Percentiles rank a stretch among this genome's conserved stretches.
These are phyloP conservation scores for Teratosphaeria viscida DNA, from an alignment of 2,329 filamentous ascomycete species.

Conservation along the genomic window DNA sequence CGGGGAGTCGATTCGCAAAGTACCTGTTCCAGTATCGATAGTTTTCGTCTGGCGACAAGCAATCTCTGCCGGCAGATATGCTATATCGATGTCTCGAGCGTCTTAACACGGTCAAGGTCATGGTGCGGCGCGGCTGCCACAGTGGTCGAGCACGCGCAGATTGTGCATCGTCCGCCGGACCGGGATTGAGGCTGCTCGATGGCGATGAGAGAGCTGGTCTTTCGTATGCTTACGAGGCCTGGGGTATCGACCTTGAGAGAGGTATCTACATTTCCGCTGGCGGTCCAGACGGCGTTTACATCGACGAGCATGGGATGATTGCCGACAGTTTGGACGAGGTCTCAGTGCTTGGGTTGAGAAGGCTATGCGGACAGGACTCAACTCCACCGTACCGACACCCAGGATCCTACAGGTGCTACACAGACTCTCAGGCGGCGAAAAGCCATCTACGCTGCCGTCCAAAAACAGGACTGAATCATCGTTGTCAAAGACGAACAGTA, in stretches of 20 bases:
- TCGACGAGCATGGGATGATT: slow-evolving; percentile 57
- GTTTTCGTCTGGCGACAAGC: slow-evolving; percentile 52
- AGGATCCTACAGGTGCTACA: slow-evolving; percentile 83
- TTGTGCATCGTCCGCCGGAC: slow-evolving; percentile 78
- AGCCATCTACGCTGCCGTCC: slow-evolving; percentile 65
- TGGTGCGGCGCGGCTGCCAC: slow-evolving; percentile 75
- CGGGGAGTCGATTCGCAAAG: slow-evolving; percentile 62
- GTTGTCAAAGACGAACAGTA: slow-evolving; percentile 82
- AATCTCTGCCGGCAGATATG: slow-evolving; percentile 70
- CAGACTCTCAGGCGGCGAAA: slow-evolving; percentile 56
- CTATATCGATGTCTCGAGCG: slow-evolving; percentile 67
- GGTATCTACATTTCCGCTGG: slow-evolving; percentile 76
- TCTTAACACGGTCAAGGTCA: slow-evolving; percentile 89
- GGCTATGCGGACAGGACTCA: slow-evolving; percentile 45
- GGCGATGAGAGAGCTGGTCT: slow-evolving; percentile 67
- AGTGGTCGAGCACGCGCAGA: slow-evolving; percentile 93
- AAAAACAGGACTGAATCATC: slow-evolving; percentile 77
- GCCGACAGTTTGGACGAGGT: slow-evolving; percentile 52
- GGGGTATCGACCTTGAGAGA: slow-evolving; percentile 76
- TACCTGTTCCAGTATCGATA: slow-evolving; percentile 50
- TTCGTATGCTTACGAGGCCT: slow-evolving; percentile 69
- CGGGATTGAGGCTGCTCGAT: slow-evolving; percentile 80
- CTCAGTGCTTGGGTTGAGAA: slow-evolving; percentile 54
- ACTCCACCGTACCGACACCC: slow-evolving; percentile 68
- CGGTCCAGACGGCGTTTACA: slow-evolving; percentile 57